phyloP scores from a whole-genome alignment of 1,139 yeast species.

The Geotrichum candidum region DNA sequence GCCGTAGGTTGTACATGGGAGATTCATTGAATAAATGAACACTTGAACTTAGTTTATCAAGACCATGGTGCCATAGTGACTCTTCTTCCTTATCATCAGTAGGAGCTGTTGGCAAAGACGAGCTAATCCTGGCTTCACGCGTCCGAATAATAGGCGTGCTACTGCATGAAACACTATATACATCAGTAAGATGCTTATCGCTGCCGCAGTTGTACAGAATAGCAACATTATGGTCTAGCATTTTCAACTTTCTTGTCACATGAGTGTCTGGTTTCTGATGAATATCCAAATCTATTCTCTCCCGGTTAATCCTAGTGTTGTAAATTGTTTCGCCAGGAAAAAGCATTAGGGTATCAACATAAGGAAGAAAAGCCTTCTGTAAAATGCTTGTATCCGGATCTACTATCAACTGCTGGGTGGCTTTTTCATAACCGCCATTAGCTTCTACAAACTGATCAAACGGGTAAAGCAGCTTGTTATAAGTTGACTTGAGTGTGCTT shows the following conservation, averaged over 20 bases:
- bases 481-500: conserved; percentile 57
- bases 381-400: background rate
- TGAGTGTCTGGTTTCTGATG: background rate
- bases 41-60: background rate
- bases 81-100: background rate
- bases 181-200: conserved; percentile 7
- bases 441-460: conserved; percentile 32
- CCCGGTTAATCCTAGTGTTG: background rate
- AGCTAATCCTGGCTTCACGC: background rate
- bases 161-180: conserved; percentile 4
- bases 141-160: conserved; percentile 6
- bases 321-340: conserved; percentile 9
- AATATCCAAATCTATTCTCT: background rate
- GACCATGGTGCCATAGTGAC: conserved; percentile 7
- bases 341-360: background rate
- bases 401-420: background rate
- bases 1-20: conserved; percentile 50
- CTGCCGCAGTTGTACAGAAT: background rate
- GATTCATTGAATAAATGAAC: conserved; percentile 53
- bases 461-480: conserved; percentile 34
- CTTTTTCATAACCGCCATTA: conserved; percentile 12
- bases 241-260: background rate
- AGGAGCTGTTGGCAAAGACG: background rate
- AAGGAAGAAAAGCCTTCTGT: background rate
- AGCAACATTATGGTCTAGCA: background rate